Percentiles rank a stretch among this genome's conserved stretches.
Conservation (phyloP, 352 stramenopile species). For the Phytopythium boreale region DNA sequence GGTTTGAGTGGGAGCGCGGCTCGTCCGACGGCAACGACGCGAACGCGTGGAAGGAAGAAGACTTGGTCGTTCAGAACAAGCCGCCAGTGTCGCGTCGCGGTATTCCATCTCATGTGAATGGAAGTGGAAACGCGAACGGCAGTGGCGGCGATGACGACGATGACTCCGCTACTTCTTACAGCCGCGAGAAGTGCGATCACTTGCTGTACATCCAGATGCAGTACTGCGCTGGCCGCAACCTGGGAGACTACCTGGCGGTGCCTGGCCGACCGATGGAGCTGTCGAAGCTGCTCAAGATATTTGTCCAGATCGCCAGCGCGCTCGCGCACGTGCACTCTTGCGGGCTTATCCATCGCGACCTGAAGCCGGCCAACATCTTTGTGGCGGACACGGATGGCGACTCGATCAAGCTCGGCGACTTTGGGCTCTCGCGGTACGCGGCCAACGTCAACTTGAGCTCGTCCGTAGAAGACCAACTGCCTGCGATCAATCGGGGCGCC, state of each 20-base stretch:
- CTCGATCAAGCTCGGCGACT: conserved; percentile 90
- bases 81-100: conserved; percentile 2
- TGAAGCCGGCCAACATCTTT: conserved; percentile 93
- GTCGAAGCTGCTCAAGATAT: conserved; percentile 80
- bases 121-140: not conserved
- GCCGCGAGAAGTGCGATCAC: conserved; percentile 69
- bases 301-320: conserved; percentile 87
- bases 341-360: conserved; percentile 88
- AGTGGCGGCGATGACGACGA: conserved; percentile 32
- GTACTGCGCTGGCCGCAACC: conserved; percentile 84
- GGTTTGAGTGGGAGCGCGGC: conserved; percentile 79
- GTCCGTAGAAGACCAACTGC: conserved; percentile 29
- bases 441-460: conserved; percentile 71
- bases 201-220: conserved; percentile 94
- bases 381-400: conserved; percentile 81
- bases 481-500: conserved; percentile 8
- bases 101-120: not conserved
- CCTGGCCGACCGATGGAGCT: conserved; percentile 71
- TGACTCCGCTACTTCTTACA: conserved; percentile 31
- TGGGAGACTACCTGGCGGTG: conserved; percentile 81
- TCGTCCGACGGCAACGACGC: conserved; percentile 42
- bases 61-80: conserved; percentile 47
- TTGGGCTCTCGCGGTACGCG: conserved; percentile 84
- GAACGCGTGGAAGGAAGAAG: conserved; percentile 60
- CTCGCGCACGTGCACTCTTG: conserved; percentile 89